Evolutionary conservation across 805 yeast species (phyloP).

Genomic region (Saccharomycopsis sp.): DNA sequence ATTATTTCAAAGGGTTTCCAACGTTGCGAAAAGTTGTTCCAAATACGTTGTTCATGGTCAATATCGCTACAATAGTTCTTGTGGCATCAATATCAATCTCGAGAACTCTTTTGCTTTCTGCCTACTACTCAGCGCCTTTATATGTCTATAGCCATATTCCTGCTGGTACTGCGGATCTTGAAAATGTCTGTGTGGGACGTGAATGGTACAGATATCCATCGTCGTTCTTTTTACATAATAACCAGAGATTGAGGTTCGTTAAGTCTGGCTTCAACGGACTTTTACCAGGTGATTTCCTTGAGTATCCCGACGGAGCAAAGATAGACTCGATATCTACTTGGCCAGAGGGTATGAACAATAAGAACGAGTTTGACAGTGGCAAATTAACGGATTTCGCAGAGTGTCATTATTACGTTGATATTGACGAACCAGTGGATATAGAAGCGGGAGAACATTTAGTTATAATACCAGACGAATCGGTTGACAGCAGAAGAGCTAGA

Average conservation of each 20-base stretch:
- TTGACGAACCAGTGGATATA: conserved; percentile 39
- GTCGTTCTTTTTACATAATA: conserved; percentile 62
- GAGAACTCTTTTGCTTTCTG: conserved; percentile 53
- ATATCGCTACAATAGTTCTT: conserved; percentile 7
- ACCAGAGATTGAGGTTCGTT: conserved; percentile 59
- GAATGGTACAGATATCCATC: conserved; percentile 94
- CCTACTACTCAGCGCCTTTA: conserved; percentile 71
- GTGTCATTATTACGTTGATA: conserved; percentile 72
- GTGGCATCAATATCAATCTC: conserved; percentile 32
- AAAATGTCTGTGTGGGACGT: conserved; percentile 79
- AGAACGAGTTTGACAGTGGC: conserved; percentile 56
- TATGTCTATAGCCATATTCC: conserved; percentile 44
- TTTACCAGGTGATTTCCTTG: conserved; percentile 80
- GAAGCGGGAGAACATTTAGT: conserved; percentile 36
- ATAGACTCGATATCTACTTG: conserved; percentile 36
- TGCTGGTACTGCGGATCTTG: conserved; percentile 23
- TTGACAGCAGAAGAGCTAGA: conserved; percentile 2
- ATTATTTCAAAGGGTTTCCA: conserved; percentile 11
- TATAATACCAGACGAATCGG: conserved; percentile 8
- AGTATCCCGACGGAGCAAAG: conserved; percentile 26
- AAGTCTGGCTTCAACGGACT: conserved; percentile 78
- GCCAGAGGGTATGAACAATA: conserved; percentile 70
- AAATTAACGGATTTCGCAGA: conserved; percentile 41
- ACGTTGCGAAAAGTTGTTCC: conserved; percentile 11
- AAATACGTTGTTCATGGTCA: neutral